These are phyloP conservation scores for Penicillium expansum DNA, from an alignment of 2,329 filamentous ascomycete species.

Conservation along the genomic window DNA sequence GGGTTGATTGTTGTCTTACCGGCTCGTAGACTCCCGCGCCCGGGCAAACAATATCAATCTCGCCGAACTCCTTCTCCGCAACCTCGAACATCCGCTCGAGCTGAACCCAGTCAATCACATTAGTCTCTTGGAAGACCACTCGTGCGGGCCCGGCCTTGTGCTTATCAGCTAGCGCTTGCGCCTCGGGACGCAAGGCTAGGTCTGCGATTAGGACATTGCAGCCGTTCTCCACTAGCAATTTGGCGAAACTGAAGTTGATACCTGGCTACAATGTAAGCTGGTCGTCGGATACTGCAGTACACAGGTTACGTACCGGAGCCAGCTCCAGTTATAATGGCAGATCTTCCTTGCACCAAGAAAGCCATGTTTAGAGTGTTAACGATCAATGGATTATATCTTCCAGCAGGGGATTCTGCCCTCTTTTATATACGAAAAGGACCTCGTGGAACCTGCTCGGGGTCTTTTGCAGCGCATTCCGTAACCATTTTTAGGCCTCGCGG, in stretches of 20 bases:
- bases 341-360: conserved; percentile 44
- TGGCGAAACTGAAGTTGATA: conserved; percentile 48
- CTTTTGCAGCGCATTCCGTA: conserved; percentile 13
- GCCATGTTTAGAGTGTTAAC: conserved; percentile 30
- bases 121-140: conserved; percentile 47
- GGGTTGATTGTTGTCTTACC: conserved; percentile 24
- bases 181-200: conserved; percentile 46
- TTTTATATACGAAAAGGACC: conserved; percentile 15
- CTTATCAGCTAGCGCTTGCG: conserved; percentile 40
- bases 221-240: conserved; percentile 43
- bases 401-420: not conserved
- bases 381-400: not conserved
- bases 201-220: conserved; percentile 50
- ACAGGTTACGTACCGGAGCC: conserved; percentile 47
- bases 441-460: conserved; percentile 15
- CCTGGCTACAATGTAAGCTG: conserved; percentile 29
- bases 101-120: conserved; percentile 51
- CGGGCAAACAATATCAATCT: conserved; percentile 48
- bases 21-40: conserved; percentile 48
- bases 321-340: conserved; percentile 55
- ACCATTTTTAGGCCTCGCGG: conserved; percentile 10
- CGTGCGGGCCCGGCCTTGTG: conserved; percentile 34
- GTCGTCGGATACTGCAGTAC: not conserved
- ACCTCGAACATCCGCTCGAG: conserved; percentile 51
- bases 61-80: conserved; percentile 49